phyloP scores from a whole-genome alignment of 202 grass and related monocot species.

The Carex arenaria region DNA sequence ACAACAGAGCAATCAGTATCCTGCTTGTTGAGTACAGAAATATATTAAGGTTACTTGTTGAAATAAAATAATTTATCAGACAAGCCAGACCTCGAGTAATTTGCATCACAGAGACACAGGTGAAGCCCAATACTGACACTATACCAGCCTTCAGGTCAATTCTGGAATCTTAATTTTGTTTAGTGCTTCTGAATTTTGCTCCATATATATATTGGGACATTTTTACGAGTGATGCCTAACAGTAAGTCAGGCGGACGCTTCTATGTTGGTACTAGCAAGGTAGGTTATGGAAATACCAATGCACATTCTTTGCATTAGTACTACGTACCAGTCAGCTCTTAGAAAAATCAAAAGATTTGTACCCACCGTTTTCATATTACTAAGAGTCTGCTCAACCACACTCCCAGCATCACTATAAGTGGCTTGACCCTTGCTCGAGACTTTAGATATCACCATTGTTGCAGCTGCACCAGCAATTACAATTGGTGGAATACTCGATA shows the following conservation, averaged over 20 bases:
- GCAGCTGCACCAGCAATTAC: constrained; percentile 32
- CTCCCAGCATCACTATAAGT: constrained; percentile 42
- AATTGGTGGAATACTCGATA: constrained; percentile 38
- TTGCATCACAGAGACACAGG: not conserved
- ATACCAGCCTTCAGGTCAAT: not conserved
- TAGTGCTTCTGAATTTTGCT: not conserved
- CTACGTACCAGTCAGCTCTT: not conserved
- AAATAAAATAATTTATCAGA: not conserved
- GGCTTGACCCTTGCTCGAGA: constrained; percentile 37
- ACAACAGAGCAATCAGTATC: too few species aligned
- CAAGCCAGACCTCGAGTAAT: not conserved
- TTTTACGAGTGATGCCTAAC: not conserved
- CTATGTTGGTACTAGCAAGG: not conserved
- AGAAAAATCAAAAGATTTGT: not conserved
- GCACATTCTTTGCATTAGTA: not conserved
- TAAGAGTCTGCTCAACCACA: constrained; percentile 51
- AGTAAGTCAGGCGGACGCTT: not conserved
- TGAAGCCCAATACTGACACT: not conserved
- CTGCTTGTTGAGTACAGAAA: not conserved
- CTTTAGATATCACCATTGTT: constrained; percentile 32
- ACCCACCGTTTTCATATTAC: constrained; percentile 47
- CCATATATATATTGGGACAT: not conserved
- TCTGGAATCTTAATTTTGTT: not conserved
- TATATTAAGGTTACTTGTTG: not conserved
- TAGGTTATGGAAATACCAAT: not conserved